A percentile compares a stretch with the other conserved stretches of the same genome.
phyloP scores from a whole-genome alignment of 257 asterid genomes.

The Solanum lycopersicoides region DNA sequence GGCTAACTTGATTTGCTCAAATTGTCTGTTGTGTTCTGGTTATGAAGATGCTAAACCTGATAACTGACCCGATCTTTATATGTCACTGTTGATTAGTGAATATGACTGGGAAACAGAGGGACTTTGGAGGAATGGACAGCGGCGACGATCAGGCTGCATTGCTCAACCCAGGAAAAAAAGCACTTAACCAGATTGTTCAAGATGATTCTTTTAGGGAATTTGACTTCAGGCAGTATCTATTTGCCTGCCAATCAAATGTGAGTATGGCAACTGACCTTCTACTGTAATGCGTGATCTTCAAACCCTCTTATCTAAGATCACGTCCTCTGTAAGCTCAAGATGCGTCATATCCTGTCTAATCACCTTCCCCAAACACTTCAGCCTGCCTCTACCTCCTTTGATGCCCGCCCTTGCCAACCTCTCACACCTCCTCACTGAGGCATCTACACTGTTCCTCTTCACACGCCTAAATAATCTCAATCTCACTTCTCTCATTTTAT shows the following conservation, averaged over 20 bases:
- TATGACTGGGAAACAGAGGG: constrained; percentile 57
- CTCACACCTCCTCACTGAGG: background rate
- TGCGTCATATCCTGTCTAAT: background rate
- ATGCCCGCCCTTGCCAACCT: background rate
- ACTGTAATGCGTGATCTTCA: background rate
- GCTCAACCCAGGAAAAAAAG: constrained; percentile 63
- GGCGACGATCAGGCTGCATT: constrained; percentile 90
- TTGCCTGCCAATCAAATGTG: constrained; percentile 98
- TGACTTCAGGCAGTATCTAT: constrained; percentile 95
- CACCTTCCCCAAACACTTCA: background rate
- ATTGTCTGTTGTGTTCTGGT: background rate
- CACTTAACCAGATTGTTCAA: constrained; percentile 72
- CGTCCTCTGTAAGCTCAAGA: background rate
- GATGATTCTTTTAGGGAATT: constrained; percentile 95
- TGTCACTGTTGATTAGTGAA: constrained; percentile 40
- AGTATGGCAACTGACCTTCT: constrained; percentile 1
- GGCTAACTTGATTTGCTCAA: background rate
- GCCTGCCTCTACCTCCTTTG: background rate
- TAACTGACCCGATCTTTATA: constrained; percentile 5
- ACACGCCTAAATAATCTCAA: background rate
- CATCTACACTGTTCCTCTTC: background rate
- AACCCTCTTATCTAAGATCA: background rate
- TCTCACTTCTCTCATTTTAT: background rate
- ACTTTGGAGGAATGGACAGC: constrained; percentile 83
- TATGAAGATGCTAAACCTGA: background rate